These are phyloP conservation scores for Paraphaeosphaeria sporulosa DNA, from an alignment of 2,329 filamentous ascomycete species.

Conservation along the genomic window DNA sequence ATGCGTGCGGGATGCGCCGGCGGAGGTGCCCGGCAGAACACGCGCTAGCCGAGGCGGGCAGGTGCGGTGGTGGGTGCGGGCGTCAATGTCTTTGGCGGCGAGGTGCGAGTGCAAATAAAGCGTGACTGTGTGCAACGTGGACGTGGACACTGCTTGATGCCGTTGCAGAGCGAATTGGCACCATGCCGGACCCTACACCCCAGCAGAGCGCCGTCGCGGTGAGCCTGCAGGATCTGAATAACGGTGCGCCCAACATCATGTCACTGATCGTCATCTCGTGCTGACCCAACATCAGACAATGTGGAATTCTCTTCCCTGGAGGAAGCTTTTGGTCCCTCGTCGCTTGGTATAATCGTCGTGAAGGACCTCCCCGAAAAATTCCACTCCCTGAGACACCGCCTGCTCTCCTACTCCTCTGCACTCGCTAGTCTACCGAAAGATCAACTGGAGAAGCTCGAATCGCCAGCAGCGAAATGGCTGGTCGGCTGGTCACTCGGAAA, in stretches of 20 bases:
- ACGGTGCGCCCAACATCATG: constrained; percentile 46
- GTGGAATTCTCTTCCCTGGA: constrained; percentile 66
- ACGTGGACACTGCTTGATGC: background rate
- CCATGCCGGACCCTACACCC: constrained; percentile 29
- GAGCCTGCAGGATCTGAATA: constrained; percentile 51
- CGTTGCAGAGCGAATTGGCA: constrained; percentile 16
- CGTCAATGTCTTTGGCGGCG: background rate
- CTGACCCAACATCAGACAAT: background rate
- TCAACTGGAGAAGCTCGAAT: constrained; percentile 66
- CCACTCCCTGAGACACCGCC: constrained; percentile 70
- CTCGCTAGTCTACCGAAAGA: constrained; percentile 78
- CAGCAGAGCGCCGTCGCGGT: constrained; percentile 43
- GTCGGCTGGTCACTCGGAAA: constrained; percentile 83
- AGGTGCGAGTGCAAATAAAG: background rate
- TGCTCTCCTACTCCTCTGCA: constrained; percentile 88
- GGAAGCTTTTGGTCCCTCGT: constrained; percentile 87
- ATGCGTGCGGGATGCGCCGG: constrained; percentile 32
- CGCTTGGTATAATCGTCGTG: constrained; percentile 92
- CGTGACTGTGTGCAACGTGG: background rate
- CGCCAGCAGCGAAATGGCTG: constrained; percentile 64
- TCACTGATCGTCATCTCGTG: background rate
- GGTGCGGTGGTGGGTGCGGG: background rate
- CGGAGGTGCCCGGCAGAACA: constrained; percentile 32
- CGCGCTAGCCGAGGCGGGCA: constrained; percentile 2
- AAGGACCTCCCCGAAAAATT: constrained; percentile 81